Evolutionary conservation across 225 moss, liverwort and hornwort species (phyloP), one percentile per base, ranked within the genome.

Genomic region (Anthoceros angustus): DNA sequence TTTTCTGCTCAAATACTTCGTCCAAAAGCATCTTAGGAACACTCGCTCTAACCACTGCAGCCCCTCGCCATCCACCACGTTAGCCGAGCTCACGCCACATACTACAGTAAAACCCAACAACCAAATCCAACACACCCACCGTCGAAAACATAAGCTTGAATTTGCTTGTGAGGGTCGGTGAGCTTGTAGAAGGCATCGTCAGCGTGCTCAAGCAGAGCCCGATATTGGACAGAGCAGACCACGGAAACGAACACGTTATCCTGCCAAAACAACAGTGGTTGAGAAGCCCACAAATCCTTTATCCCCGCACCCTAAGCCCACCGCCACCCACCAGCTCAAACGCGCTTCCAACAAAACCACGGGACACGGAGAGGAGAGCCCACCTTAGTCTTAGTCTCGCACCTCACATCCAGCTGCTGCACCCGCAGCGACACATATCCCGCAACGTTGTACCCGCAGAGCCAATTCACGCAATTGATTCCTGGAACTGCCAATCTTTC

Each of bases 121-220:
- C 4, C 16, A 20, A 2, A 18, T 20, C 2, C 41, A 39, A 21
- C 20, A 26, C 9, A 71, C 48, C 12, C 70, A 92, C 95, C 95
- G 63, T 98, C 95, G 70, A 98, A 98, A 49, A 92, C 95, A 61
- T 92, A 92, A 25, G 92, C 40, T 70, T 98, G 95, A 69, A 98
- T 98, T 68, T 98, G 95, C 68, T 86, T 82, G 66, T 64, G 70
- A 3, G 95, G 92, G 14, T 98, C 89, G 69, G 89, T 91, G 0
- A 98, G 92, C 69, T 98, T 88, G 66, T 92, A 98, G 62, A 92
- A 98, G 8, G 92, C 95, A 79, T 98, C 92, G 12, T 98, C 95
- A 12, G 95, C 95, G 67, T 84, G 83, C 65, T 91, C 86, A 64
- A 77, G 80, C 23, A 98, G 84, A 11, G 87, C 89, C 25, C 95